phyloP scores from a whole-genome alignment of 352 stramenopile species.

The Phytopythium boreale region DNA sequence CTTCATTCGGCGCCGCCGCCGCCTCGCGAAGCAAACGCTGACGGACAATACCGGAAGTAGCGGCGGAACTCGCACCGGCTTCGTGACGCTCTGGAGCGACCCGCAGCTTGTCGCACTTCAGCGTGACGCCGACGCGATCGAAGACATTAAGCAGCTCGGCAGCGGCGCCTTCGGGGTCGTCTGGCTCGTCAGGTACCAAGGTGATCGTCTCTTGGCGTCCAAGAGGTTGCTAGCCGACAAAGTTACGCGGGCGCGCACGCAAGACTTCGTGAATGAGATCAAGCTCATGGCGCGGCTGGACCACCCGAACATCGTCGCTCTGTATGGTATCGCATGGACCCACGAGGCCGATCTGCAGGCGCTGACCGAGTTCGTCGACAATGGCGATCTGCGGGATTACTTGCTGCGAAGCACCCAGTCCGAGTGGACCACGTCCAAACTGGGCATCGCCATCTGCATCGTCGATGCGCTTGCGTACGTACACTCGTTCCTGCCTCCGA shows the following conservation, averaged over 20 bases:
- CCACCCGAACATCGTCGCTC: constrained; percentile 49
- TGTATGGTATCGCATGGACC: constrained; percentile 51
- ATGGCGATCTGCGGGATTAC: constrained; percentile 44
- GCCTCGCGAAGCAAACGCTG: constrained; percentile 3
- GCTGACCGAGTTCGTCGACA: constrained; percentile 52
- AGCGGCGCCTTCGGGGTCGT: constrained; percentile 27
- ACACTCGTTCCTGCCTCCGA: constrained; percentile 25
- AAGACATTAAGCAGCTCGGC: constrained; percentile 22
- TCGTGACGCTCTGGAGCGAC: constrained; percentile 22
- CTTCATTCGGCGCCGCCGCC: constrained; percentile 12
- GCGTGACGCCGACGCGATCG: constrained; percentile 15
- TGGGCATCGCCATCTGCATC: constrained; percentile 35
- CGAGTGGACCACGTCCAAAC: constrained; percentile 26
- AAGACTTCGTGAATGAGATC: constrained; percentile 46
- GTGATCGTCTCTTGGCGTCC: constrained; percentile 16
- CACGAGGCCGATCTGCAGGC: constrained; percentile 42
- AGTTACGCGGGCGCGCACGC: constrained; percentile 17
- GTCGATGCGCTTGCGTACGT: constrained; percentile 40
- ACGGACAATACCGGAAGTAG: constrained; percentile 13
- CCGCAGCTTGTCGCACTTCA: constrained; percentile 16
- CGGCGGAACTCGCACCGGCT: constrained; percentile 11
- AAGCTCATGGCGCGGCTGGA: constrained; percentile 47
- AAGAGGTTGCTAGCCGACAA: constrained; percentile 21
- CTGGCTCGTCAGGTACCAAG: constrained; percentile 23
- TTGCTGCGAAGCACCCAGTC: constrained; percentile 20